Base-by-base conservation (phyloP, 768 basidiomycete genomes). In the Russula virescens region DNA sequence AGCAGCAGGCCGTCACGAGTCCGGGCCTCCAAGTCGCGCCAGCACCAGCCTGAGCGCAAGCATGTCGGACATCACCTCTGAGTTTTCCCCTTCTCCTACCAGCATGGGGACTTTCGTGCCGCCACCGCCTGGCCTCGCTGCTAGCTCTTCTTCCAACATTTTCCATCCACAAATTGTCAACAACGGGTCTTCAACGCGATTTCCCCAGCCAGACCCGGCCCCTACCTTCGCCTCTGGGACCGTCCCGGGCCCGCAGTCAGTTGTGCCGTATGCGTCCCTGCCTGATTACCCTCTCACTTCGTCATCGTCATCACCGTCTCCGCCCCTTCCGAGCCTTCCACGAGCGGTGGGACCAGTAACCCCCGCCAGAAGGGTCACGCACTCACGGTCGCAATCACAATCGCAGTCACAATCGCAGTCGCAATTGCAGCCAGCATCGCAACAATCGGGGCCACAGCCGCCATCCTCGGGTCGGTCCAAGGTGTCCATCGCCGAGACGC, bases 401-500 rank as follows among this genome's bases (percentile, higher is more conserved):
- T 2, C 47, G n/a, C 57, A 40, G 5, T 23, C 26, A 0, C 52
- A n/a, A 8, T 43, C 35, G 5, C 59, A 60, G 21, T n/a, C 26
- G 5, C 40, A 46, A 9, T 8, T 50, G 7, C 49, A 38, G 11
- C 26, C 13, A 16, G 50, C 55, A 9, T 38, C 46, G 11, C 54
- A 28, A 23, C 56, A 47, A n/a, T 23, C 10, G 43, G 51, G 23
- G 18, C n/a, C 6, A 42, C 54, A 45, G 2, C 55, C 40, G 19
- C 66, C 65, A 4, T 60, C 65, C 23, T 59, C 64, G 21, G 26
- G 23, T 16, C 60, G 61, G 40, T 66, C 66, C 35, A 66, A 64
- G 28, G 43, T 21, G 38, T 62, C 65, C 31, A 35, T 60, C n/a
- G 66, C 66, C n/a, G 66, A 68, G 61, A 68, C 66, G 31, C 66